Evolutionary conservation across 352 stramenopile species (phyloP).

Genomic region (Globisporangium alternatum): DNA sequence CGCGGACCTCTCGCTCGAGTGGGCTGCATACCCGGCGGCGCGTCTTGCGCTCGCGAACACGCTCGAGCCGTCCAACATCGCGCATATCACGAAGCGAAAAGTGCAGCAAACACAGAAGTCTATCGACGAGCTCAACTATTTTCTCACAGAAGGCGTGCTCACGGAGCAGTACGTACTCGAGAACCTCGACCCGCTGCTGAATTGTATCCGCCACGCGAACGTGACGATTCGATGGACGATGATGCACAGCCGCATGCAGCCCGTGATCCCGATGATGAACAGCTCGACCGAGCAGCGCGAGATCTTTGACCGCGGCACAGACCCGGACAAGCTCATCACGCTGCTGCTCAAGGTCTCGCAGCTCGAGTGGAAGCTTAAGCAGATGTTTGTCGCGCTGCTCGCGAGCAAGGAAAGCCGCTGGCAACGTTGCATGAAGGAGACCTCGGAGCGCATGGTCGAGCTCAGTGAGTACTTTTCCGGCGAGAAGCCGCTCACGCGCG

Average conservation of each 20-base stretch:
- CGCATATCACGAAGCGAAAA: slow-evolving; percentile 88
- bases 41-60: slow-evolving; percentile 89
- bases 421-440: slow-evolving; percentile 87
- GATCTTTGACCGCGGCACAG: slow-evolving; percentile 80
- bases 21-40: slow-evolving; percentile 88
- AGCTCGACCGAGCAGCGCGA: slow-evolving; percentile 76
- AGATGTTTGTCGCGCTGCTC: slow-evolving; percentile 89
- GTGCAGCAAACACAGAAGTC: slow-evolving; percentile 80
- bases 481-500: slow-evolving; percentile 89
- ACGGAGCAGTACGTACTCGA: slow-evolving; percentile 94
- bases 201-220: slow-evolving; percentile 91
- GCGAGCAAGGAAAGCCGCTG: slow-evolving; percentile 90
- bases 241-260: slow-evolving; percentile 91
- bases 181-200: slow-evolving; percentile 88
- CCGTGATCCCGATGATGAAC: slow-evolving; percentile 86
- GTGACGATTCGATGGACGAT: slow-evolving; percentile 93
- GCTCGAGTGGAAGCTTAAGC: slow-evolving; percentile 94
- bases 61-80: slow-evolving; percentile 84
- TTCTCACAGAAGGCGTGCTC: slow-evolving; percentile 89
- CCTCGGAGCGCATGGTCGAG: slow-evolving; percentile 90
- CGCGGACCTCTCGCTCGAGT: slow-evolving; percentile 92
- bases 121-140: slow-evolving; percentile 89
- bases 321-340: slow-evolving; percentile 87
- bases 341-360: slow-evolving; percentile 92
- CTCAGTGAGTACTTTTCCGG: slow-evolving; percentile 94